Percentiles rank a stretch among this genome's conserved stretches.
These are phyloP conservation scores for Prunus yedoensis DNA, from an alignment of 331 rosid species.

Conservation along the genomic window DNA sequence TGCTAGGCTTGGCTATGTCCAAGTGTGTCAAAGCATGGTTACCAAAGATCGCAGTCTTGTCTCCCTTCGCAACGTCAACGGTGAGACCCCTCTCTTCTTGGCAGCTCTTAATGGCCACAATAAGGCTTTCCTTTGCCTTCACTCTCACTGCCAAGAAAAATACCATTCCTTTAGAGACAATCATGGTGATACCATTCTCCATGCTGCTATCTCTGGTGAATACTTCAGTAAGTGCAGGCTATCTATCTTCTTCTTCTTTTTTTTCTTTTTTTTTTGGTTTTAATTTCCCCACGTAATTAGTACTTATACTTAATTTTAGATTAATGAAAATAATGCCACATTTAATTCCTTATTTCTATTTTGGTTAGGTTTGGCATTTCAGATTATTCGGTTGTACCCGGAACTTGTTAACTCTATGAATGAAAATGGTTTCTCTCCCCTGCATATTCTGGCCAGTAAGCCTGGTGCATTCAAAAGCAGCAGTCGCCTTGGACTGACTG, in stretches of 20 bases:
- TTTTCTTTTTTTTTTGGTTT: too few relatives aligned
- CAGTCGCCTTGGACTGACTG: background rate
- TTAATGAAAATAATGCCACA: background rate
- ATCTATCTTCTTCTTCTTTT: too few relatives aligned
- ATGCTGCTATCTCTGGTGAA: constrained; percentile 23
- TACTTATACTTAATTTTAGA: too few relatives aligned
- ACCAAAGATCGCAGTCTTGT: background rate
- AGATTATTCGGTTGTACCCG: background rate
- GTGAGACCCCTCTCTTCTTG: constrained; percentile 27
- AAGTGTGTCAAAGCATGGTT: constrained; percentile 5
- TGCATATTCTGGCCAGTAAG: constrained; percentile 18
- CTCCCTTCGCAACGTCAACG: background rate
- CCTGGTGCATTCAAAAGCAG: constrained; percentile 16
- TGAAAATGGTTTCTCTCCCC: constrained; percentile 14
- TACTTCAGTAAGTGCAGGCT: constrained; percentile 7
- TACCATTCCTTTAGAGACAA: background rate
- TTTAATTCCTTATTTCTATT: background rate
- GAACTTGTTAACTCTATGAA: constrained; percentile 14
- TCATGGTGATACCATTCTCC: constrained; percentile 21
- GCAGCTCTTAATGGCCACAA: constrained; percentile 15
- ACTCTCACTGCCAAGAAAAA: background rate
- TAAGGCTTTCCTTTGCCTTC: background rate
- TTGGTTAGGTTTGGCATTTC: constrained; percentile 22
- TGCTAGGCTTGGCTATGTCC: background rate
- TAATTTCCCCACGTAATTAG: too few relatives aligned